phyloP scores from a whole-genome alignment of 768 basidiomycete species.

The Mrakia hoshinonis region DNA sequence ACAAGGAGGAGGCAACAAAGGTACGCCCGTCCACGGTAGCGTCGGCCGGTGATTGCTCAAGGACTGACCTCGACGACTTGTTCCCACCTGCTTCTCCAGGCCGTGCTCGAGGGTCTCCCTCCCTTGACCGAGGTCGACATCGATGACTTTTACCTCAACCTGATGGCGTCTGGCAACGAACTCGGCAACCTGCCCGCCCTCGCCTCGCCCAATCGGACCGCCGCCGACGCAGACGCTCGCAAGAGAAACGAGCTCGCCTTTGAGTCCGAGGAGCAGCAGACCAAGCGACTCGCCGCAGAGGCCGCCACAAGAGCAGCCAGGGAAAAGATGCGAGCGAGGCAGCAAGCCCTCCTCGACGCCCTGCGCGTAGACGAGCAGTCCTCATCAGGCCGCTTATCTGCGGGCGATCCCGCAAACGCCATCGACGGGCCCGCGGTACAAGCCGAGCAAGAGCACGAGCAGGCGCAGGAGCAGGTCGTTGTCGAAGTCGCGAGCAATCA shows the following conservation, averaged over 20 bases:
- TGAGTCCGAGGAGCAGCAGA: neutral
- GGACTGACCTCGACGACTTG: neutral
- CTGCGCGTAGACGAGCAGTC: neutral
- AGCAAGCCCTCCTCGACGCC: neutral
- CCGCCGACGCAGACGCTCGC: neutral
- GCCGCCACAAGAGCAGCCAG: neutral
- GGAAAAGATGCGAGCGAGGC: neutral
- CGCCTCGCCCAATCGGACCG: constrained; percentile 8
- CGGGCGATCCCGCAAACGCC: neutral
- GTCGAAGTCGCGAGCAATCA: too few species aligned
- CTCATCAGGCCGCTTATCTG: neutral
- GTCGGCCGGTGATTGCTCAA: too few species aligned
- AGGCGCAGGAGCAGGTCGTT: too few species aligned
- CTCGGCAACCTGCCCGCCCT: constrained; percentile 22
- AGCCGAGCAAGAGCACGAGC: too few species aligned
- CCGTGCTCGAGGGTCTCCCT: neutral
- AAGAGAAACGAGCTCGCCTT: neutral
- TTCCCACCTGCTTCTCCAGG: neutral
- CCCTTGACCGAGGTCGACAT: constrained; percentile 25
- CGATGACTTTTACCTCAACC: constrained; percentile 29
- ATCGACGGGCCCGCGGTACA: neutral
- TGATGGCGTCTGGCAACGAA: constrained; percentile 26
- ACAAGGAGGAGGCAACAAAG: neutral
- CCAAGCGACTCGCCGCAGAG: neutral
- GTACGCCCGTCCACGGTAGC: constrained; percentile 5